These are phyloP conservation scores for Lactarius sp. DNA, from an alignment of 768 basidiomycete species.

Conservation along the genomic window DNA sequence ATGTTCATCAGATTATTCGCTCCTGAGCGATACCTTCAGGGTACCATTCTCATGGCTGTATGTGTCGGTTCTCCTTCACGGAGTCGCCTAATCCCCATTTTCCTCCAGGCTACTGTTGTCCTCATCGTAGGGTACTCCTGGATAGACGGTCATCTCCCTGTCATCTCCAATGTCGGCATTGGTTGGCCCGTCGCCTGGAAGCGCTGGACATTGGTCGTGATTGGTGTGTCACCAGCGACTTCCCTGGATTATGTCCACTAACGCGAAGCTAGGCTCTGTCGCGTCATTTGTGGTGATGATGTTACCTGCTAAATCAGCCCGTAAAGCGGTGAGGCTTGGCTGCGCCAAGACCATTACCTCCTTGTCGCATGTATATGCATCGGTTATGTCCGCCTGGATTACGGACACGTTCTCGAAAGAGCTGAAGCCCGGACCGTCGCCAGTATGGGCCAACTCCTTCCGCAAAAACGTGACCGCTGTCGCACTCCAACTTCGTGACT, in stretches of 20 bases:
- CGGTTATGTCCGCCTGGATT: conserved; percentile 42
- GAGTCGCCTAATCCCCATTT: neutral
- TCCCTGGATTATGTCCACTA: neutral
- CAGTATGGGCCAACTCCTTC: conserved; percentile 30
- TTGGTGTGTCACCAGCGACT: conserved; percentile 34
- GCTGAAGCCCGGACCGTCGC: conserved; percentile 7
- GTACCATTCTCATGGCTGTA: conserved; percentile 37
- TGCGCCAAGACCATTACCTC: conserved; percentile 40
- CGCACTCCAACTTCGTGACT: conserved; percentile 33
- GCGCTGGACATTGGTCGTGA: conserved; percentile 46
- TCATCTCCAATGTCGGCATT: conserved; percentile 45
- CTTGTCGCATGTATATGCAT: conserved; percentile 41
- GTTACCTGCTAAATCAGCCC: conserved; percentile 47
- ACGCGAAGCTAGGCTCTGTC: conserved; percentile 36
- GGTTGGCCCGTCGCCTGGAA: conserved; percentile 52
- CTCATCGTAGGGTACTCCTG: conserved; percentile 53
- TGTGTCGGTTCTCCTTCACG: conserved; percentile 24
- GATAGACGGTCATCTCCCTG: conserved; percentile 47
- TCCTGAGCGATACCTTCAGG: conserved; percentile 39
- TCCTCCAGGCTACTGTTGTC: conserved; percentile 37
- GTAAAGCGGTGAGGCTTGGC: conserved; percentile 42
- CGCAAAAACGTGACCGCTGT: conserved; percentile 33
- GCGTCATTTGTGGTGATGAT: conserved; percentile 53
- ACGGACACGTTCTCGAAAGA: conserved; percentile 22
- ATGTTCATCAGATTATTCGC: conserved; percentile 47